Base-by-base conservation (phyloP, 2,329 filamentous ascomycete species). In the Macrophomina pseudophaseolina region DNA sequence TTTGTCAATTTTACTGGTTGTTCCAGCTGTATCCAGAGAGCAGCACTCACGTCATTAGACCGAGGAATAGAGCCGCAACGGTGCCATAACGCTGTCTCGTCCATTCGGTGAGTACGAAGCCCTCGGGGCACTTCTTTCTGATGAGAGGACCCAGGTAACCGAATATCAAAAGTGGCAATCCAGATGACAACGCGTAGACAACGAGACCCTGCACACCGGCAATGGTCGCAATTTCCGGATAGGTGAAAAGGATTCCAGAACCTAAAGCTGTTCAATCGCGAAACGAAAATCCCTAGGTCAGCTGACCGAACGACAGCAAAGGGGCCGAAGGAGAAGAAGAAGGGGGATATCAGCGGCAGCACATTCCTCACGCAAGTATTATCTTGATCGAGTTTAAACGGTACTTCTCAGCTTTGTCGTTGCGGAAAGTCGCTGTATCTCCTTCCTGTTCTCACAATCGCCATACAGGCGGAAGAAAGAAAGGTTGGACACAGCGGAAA, bases 361-460 rank as follows among this genome's bases (percentile, higher is more conserved):
- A 94, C 92, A 86, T 94, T 94, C 91, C 92, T 90, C 92, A 94
- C 92, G 92, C 92, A 95, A 95, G 92, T 90, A 93, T 94, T 95
- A 94, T 92, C 92, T 95, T 95, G 92, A 92, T 95, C 92, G 91
- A 94, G 91, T 94, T 89, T 82, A 91, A 84, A 94, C 92, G 91
- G 92, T 95, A 88, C 90, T 90, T 94, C 92, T 95, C 92, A 94
- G 92, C 92, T 87, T 93, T 87, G 83, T 87, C 74, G 72, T 68
- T 68, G 72, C 68, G 59, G 48, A 35, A 46, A 42, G 16, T n/a
- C 33, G 44, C 23, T 4, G 28, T 32, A 51, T 56, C 64, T 48
- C 33, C 46, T 58, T n/a, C 11, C 12, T 44, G 42, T 67, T 42
- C n/a, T 32, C 32, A 32, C 16, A 38, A 8, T 40, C 30, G 11